Conservation (phyloP, 176 grass and related monocot species). For the Tillandsia fasciculata region DNA sequence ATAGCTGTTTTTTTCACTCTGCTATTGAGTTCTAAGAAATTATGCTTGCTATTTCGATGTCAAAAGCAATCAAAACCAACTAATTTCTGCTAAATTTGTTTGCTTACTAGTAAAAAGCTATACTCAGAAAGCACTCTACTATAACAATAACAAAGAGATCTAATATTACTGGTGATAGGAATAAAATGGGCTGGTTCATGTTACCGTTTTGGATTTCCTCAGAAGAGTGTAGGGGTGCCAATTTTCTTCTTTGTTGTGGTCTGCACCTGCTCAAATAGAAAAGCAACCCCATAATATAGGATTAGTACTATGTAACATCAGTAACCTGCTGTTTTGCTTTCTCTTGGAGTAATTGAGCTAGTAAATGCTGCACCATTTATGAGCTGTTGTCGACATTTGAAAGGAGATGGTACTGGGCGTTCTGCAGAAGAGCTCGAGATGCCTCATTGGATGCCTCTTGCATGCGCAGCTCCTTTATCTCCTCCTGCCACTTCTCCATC, state of each 20-base stretch:
- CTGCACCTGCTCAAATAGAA: too few relatives aligned
- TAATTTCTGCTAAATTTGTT: background rate
- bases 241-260: too few relatives aligned
- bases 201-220: too few relatives aligned
- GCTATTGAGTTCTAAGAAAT: too few relatives aligned
- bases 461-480: slow-evolving; percentile 59
- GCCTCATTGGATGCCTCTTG: slow-evolving; percentile 62
- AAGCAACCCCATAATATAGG: too few relatives aligned
- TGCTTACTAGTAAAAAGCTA: background rate
- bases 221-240: too few relatives aligned
- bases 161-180: background rate
- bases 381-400: slow-evolving; percentile 28
- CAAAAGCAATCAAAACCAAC: background rate
- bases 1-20: too few relatives aligned
- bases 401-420: slow-evolving; percentile 75
- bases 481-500: slow-evolving; percentile 77
- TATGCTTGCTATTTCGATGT: too few relatives aligned
- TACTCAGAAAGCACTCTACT: background rate
- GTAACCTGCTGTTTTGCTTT: too few relatives aligned
- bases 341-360: background rate
- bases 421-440: slow-evolving; percentile 42
- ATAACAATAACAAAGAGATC: background rate
- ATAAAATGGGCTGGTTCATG: background rate
- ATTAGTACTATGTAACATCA: too few relatives aligned
- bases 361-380: background rate